These are phyloP conservation scores for Kalaharituber pfeilii DNA, from an alignment of 2,329 filamentous ascomycete species.

Conservation along the genomic window DNA sequence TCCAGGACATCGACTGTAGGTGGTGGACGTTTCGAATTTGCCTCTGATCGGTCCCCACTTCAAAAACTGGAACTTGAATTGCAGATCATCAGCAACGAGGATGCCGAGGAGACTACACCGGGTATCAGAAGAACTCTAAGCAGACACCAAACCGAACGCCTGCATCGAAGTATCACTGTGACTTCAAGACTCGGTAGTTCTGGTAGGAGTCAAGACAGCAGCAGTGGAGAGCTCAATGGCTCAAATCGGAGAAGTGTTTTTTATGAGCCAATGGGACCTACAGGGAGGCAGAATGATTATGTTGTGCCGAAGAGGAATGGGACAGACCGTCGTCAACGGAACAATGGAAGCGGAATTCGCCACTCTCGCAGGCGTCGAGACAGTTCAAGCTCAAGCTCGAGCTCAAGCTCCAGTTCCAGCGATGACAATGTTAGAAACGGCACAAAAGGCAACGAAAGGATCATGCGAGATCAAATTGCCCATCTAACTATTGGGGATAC, in stretches of 20 bases:
- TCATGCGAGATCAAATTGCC: slow-evolving; percentile 12
- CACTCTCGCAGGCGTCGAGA: background rate
- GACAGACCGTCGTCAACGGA: background rate
- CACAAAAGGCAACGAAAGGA: background rate
- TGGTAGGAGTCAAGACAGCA: slow-evolving; percentile 1
- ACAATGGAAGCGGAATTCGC: background rate
- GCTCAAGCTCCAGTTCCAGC: background rate
- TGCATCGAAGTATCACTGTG: slow-evolving; percentile 20
- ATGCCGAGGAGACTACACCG: slow-evolving; percentile 34
- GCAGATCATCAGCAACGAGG: slow-evolving; percentile 86
- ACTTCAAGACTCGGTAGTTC: slow-evolving; percentile 14
- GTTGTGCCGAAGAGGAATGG: background rate
- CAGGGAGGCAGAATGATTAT: background rate
- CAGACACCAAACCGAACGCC: slow-evolving; percentile 19
- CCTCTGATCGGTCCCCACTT: slow-evolving; percentile 65
- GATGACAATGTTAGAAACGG: background rate
- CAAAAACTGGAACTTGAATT: slow-evolving; percentile 85
- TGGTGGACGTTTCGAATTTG: slow-evolving; percentile 12
- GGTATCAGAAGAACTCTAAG: slow-evolving; percentile 17
- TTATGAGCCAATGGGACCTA: background rate
- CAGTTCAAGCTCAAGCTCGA: background rate
- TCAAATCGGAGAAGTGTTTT: background rate
- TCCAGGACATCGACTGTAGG: background rate
- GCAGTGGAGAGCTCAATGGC: background rate
- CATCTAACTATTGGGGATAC: slow-evolving; percentile 15